A percentile compares a stretch with the other conserved stretches of the same genome.
These are phyloP conservation scores for Apiospora koreana DNA, from an alignment of 2,329 filamentous ascomycete species.

Conservation along the genomic window DNA sequence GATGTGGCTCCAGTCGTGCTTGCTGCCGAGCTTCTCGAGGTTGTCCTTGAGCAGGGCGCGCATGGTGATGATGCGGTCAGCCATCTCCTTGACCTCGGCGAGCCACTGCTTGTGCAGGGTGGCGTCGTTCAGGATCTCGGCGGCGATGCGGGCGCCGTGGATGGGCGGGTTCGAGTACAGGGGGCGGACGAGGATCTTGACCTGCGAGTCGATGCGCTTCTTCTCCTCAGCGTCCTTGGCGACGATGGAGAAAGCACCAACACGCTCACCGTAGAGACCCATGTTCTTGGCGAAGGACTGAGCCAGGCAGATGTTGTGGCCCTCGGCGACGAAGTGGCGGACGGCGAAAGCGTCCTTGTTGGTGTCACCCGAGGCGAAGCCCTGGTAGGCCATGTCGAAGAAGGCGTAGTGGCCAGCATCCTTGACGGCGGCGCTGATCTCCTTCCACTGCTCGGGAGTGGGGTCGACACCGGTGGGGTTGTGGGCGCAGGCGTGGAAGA, in stretches of 20 bases:
- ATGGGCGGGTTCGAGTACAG: slow-evolving; percentile 98
- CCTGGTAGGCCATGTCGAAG: slow-evolving; percentile 99
- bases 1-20: slow-evolving; percentile 99
- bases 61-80: slow-evolving; percentile 99
- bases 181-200: slow-evolving; percentile 97
- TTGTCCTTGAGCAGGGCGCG: slow-evolving; percentile 91
- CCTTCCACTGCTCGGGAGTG: slow-evolving; percentile 85
- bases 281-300: slow-evolving; percentile 99
- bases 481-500: slow-evolving; percentile 96
- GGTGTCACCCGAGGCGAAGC: slow-evolving; percentile 90
- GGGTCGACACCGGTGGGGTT: slow-evolving; percentile 98
- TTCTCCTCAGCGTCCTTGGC: slow-evolving; percentile 85
- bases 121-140: slow-evolving; percentile 85
- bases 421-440: slow-evolving; percentile 87
- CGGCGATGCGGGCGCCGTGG: slow-evolving; percentile 92
- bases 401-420: slow-evolving; percentile 87
- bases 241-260: slow-evolving; percentile 93
- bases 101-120: slow-evolving; percentile 92
- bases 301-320: slow-evolving; percentile 83
- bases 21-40: slow-evolving; percentile 90
- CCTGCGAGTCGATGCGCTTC: slow-evolving; percentile 92
- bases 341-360: slow-evolving; percentile 92
- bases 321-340: slow-evolving; percentile 89
- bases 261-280: slow-evolving; percentile 98
- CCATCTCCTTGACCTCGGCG: slow-evolving; percentile 96